Evolutionary conservation across 768 basidiomycete species (phyloP), one percentile per base, ranked within the genome.

Genomic region (Cystoderma amianthinum): DNA sequence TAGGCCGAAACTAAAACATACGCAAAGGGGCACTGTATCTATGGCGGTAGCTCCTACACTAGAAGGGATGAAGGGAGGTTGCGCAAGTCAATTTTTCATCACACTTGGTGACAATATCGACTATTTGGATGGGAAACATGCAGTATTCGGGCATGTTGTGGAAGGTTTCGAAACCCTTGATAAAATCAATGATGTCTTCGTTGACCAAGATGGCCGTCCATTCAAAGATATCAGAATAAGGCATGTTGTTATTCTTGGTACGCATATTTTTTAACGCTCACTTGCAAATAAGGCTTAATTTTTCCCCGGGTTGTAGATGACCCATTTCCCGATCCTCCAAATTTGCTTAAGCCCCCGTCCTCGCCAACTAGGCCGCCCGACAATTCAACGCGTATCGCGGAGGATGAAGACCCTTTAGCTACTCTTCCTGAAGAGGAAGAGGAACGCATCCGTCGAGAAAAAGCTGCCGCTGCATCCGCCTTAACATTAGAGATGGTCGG

Each of bases 401-500:
- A 98, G 61, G 91, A 95, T 58, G 96, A 99, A 65, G 87, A 95
- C 53, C 85, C 88, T 0, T 67, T 91, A 9, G 78, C 79, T 19
- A 81, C 84, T 1, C 55, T 91, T 9, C 85, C 90, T 1, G 89
- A 90, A 48, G 92, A 92, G 46, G 87, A 94, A 45, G 81, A 81
- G 36, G 95, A 94, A 49, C 74, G 70, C 2, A 68, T 80, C 32
- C 78, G 85, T 17, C 80, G 93, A n/a, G 78, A 85, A 62, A 84
- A 85, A 39, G 92, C 93, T 0, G 95, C 96, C 0, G 80, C 79
- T 1, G 92, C 95, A 0, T 92, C 93, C 34, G 96, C 96, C 1
- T 68, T 99, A 28, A 98, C 96, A 3, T 77, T 99, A 38, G 96
- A 99, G 62, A 99, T 99, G 96, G 95, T 99, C 43, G 96, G 96